These are phyloP conservation scores for Strigomonas culicis DNA, from an alignment of 208 protist genomes.

Conservation along the genomic window DNA sequence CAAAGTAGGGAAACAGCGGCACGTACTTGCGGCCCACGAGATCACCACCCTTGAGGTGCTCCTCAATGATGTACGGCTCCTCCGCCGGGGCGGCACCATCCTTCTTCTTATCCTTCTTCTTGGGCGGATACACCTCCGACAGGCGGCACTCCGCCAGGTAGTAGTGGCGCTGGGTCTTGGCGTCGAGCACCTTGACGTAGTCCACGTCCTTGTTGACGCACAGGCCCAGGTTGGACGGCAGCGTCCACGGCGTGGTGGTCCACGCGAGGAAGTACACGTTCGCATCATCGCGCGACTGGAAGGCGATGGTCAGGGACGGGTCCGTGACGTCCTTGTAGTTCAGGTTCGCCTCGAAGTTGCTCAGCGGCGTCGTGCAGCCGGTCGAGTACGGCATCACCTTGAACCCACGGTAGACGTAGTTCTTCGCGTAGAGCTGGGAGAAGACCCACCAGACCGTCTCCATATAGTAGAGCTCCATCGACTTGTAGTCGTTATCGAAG, in stretches of 20 bases:
- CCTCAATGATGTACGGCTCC: conserved; percentile 68
- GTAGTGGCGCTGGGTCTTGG: conserved; percentile 80
- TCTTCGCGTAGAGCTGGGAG: conserved; percentile 96
- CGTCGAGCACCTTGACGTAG: conserved; percentile 96
- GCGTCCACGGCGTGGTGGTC: conserved; percentile 99
- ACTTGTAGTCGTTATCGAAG: conserved; percentile 99
- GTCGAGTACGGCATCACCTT: conserved; percentile 99
- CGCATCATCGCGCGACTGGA: conserved; percentile 83
- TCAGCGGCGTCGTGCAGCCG: conserved; percentile 98
- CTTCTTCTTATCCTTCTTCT: conserved; percentile 45
- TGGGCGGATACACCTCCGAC: conserved; percentile 72
- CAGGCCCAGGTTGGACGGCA: conserved; percentile 98
- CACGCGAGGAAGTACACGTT: conserved; percentile 96
- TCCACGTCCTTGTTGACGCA: conserved; percentile 98
- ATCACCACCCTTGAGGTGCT: conserved; percentile 80
- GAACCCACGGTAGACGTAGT: conserved; percentile 98
- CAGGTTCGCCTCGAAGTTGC: conserved; percentile 99
- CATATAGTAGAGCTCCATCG: conserved; percentile 99
- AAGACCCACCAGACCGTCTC: conserved; percentile 99
- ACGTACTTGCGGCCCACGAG: conserved; percentile 93
- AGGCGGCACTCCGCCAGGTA: conserved; percentile 76
- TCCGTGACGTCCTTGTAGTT: conserved; percentile 99
- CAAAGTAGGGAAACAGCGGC: conserved; percentile 98
- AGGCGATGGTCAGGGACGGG: conserved; percentile 90
- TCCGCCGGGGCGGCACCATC: conserved; percentile 17